Evolutionary conservation across 768 basidiomycete genomes (phyloP), one percentile per base, ranked within the genome.

Genomic region (Panaeolus papilionaceus): DNA sequence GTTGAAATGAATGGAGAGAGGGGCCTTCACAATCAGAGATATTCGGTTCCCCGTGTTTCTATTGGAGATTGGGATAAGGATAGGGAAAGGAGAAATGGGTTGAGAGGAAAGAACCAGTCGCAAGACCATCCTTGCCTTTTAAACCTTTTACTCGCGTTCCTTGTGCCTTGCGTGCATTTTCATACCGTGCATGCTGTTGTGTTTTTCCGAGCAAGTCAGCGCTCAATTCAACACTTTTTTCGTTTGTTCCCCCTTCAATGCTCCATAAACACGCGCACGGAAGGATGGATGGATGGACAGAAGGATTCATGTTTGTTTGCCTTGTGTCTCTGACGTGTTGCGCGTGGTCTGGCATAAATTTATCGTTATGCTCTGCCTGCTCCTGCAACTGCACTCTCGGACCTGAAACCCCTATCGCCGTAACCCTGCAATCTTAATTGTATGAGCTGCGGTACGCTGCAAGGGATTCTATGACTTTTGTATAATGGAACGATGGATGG

Each of bases 391-490:
- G 54, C 54, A 33, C 28, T 28, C 23, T 49, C 54, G 54, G 54
- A 33, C 54, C 54, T 58, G 54, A 33, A 37, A 37, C 28, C 54
- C 54, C 54, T 58, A 58, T 58, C 54, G 28, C 54, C 54, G 54
- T 58, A 33, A 58, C 54, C 54, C 54, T 58, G 54, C 54, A 58
- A 58, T 58, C 54, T 58, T 58, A 58, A 58, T 58, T 58, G 26
- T 58, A 58, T 58, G 23, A 26, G 47, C 47, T 51, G 47, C 47
- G 47, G 7, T 51, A 12, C 11, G 8, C 8, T 20, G n/a, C 47
- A 51, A 51, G n/a, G 47, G 20, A 23, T 51, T 51, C 12, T 26
- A 23, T 51, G 47, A 33, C 33, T 12, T 23, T 18, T 51, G 47
- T 20, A 51, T 33, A 33, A 51, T 26, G 47, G 8, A 51, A 23